These are phyloP conservation scores for Angomonas desouzai DNA, from an alignment of 208 protist genomes.

Conservation along the genomic window DNA sequence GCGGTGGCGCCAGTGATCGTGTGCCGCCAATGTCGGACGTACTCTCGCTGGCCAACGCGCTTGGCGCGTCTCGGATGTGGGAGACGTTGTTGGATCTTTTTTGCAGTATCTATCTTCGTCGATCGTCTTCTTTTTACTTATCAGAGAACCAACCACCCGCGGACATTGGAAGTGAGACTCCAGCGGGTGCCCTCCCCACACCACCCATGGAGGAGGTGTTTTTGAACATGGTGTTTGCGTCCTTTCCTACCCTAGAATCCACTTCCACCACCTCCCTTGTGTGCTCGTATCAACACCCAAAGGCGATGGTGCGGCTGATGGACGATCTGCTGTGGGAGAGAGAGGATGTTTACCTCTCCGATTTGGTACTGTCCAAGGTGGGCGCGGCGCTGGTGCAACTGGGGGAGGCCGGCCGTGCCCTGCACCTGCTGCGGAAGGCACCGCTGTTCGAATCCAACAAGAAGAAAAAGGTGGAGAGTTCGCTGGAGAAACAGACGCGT, in stretches of 20 bases:
- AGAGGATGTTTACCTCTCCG: slow-evolving; percentile 72
- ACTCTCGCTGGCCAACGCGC: slow-evolving; percentile 47
- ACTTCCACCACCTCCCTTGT: neutral
- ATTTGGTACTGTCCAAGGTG: slow-evolving; percentile 50
- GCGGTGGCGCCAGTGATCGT: neutral
- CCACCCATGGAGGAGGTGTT: slow-evolving; percentile 31
- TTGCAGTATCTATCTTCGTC: slow-evolving; percentile 28
- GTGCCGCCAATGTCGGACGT: slow-evolving; percentile 37
- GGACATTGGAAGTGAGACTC: too few species aligned
- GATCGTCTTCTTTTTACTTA: slow-evolving; percentile 15
- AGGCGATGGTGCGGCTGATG: slow-evolving; percentile 42
- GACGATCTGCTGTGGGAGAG: slow-evolving; percentile 50
- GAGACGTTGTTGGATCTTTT: slow-evolving; percentile 39
- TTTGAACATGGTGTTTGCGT: slow-evolving; percentile 64
- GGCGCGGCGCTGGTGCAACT: slow-evolving; percentile 63
- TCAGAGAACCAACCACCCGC: neutral
- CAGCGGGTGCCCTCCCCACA: neutral
- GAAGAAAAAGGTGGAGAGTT: neutral
- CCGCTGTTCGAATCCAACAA: slow-evolving; percentile 27
- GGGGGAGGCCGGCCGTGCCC: slow-evolving; percentile 40
- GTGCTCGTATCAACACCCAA: slow-evolving; percentile 11
- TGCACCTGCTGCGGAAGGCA: slow-evolving; percentile 52
- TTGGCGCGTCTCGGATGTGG: slow-evolving; percentile 34
- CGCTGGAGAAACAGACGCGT: slow-evolving; percentile 1
- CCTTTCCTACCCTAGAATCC: slow-evolving; percentile 22